Conservation (phyloP, 148 eudicot genomes). For the Silene uniflora region DNA sequence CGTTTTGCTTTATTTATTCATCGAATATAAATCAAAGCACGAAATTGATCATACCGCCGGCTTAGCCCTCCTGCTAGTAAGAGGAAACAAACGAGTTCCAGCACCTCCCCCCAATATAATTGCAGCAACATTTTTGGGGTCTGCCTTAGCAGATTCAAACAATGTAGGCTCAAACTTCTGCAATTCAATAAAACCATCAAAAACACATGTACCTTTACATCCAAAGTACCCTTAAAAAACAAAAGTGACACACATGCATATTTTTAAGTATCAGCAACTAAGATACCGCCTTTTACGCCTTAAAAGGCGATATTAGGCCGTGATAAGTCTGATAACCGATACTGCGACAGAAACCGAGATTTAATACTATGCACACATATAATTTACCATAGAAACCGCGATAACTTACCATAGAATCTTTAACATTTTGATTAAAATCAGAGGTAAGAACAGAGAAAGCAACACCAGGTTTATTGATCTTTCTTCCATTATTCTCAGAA, state of each 20-base stretch:
- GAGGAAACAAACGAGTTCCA: constrained; percentile 85
- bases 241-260: not conserved
- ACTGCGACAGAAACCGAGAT: not conserved
- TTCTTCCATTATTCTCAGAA: constrained; percentile 7
- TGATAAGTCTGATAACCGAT: too few species aligned
- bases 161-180: constrained; percentile 48
- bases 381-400: too few species aligned
- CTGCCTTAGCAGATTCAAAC: constrained; percentile 48
- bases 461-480: constrained; percentile 30
- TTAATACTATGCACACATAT: not conserved
- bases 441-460: constrained; percentile 43
- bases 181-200: constrained; percentile 13
- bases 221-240: constrained; percentile 10
- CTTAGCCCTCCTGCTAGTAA: constrained; percentile 77
- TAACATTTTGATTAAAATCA: constrained; percentile 37
- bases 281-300: too few species aligned
- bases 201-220: not conserved
- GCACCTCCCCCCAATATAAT: constrained; percentile 89
- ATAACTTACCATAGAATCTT: constrained; percentile 36
- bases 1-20: not conserved
- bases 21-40: not conserved
- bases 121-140: constrained; percentile 78
- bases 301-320: too few species aligned
- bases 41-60: constrained; percentile 66
- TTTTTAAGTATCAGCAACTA: too few species aligned